Evolutionary conservation across 805 yeast species (phyloP).

Genomic region (Monosporozyma siamensis): DNA sequence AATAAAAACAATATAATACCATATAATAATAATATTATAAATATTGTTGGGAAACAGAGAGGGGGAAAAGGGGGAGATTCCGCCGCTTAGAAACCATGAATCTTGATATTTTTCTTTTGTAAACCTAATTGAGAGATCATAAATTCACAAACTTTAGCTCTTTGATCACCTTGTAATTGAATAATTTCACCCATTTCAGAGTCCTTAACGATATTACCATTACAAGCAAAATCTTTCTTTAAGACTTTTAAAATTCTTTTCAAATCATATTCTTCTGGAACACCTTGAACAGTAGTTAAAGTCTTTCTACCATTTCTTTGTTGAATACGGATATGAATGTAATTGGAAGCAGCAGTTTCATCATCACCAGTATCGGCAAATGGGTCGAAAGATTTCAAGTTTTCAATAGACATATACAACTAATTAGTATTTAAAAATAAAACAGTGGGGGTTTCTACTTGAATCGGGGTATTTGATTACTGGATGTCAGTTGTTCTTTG

Average conservation of each 20-base stretch:
- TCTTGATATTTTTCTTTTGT: conserved; percentile 93
- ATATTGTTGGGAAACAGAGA: too few relatives aligned
- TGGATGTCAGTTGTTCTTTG: neutral
- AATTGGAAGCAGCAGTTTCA: conserved; percentile 90
- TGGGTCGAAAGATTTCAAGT: conserved; percentile 84
- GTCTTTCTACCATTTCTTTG: conserved; percentile 99
- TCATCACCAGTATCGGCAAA: conserved; percentile 99
- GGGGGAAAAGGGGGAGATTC: too few relatives aligned
- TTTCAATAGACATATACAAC: conserved; percentile 62
- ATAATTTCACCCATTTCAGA: conserved; percentile 93
- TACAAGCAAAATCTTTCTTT: conserved; percentile 97
- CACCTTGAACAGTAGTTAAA: conserved; percentile 95
- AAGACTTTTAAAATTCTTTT: conserved; percentile 88
- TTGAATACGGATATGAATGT: conserved; percentile 97
- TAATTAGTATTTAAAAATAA: neutral
- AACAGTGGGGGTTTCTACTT: neutral
- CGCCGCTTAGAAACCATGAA: conserved; percentile 85
- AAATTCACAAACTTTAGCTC: conserved; percentile 91
- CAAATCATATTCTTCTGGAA: conserved; percentile 88
- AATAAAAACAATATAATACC: too few relatives aligned
- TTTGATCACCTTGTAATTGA: conserved; percentile 98
- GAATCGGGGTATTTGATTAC: too few relatives aligned
- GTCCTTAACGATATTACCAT: conserved; percentile 96
- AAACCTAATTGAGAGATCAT: conserved; percentile 77
- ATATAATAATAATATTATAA: too few relatives aligned